Base-by-base conservation (phyloP, 1,139 yeast genomes). In the Torulaspora globosa region DNA sequence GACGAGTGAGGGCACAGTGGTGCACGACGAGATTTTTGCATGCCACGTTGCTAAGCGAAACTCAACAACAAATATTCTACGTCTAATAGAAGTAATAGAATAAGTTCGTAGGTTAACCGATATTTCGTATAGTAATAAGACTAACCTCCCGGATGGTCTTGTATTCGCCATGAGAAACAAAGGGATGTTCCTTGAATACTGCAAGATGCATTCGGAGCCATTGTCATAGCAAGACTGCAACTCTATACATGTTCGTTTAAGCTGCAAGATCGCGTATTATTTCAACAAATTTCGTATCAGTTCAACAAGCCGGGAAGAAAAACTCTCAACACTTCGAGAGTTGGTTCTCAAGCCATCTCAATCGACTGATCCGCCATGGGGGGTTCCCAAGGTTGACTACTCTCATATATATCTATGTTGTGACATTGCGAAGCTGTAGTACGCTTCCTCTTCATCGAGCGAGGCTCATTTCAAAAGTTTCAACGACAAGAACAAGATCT, bases 261-360 rank as follows among this genome's bases (percentile, higher is more conserved):
- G 34, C 43, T 34, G 28, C 34, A 32, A 39, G 43, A 31, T 31
- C 24, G 12, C 29, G 10, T 26, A 26, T 18, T 27, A 18, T 30
- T 36, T 31, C 38, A 37, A 36, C 46, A 37, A 37, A n/a, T 9
- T 30, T 37, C 35, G 23, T 18, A 12, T 10, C 19, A 14, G 21
- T 44, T 44, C 47, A 44, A 44, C 47, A 44, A 39, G 38, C 36
- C n/a, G n/a, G n/a, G 37, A 33, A 39, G 39, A 44, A 44, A 44
- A 44, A 21, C 15, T 24, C 36, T 30, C 23, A 28, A 21, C 27
- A 14, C 39, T 35, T 28, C 21, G 18, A 26, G 24, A 1, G 12
- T 10, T n/a, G 16, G 33, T 15, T 36, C 39, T 27, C 39, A 16
- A 36, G 10, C 31, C 14, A 16, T 36, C 33, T 18, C 33, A n/a